Evolutionary conservation across 768 basidiomycete genomes (phyloP), one percentile per base, ranked within the genome.

Genomic region (Pleurotus tuoliensis): DNA sequence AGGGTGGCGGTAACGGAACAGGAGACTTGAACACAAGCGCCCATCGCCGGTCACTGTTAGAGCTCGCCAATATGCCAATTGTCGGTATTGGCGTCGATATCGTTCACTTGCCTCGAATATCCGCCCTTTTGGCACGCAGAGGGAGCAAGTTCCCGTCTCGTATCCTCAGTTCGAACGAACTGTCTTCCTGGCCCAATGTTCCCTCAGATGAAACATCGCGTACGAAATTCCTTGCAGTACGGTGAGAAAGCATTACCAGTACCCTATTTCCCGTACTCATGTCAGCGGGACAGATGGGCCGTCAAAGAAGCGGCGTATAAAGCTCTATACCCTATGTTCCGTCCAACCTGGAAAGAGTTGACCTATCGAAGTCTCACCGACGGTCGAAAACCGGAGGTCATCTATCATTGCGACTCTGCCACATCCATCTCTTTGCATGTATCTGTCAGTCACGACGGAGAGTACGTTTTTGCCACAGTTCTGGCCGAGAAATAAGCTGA

Each of bases 221-320:
- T 37, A 70, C 71, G 5, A 78, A 73, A 12, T 93, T 84, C 65
- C 72, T 94, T 16, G 87, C 84, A 30, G 88, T 92, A 39, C 80
- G 92, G 92, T 92, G 66, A 18, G 82, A 20, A 49, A 37, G 51
- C 12, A 27, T 8, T 27, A 24, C 48, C 2, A 20, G 20, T 30
- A 11, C 12, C 4, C 16, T 18, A 13, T 30, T 12, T 22, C 20
- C 16, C 60, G 48, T 37, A 63, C 24, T 59, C 24, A 55, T 57
- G 15, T 25, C 43, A 47, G 16, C 24, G 62, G 94, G 4, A 34
- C 30, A 34, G 92, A 13, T 94, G 90, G 90, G 76, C 83, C 30
- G 80, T 89, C 16, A 94, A 94, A 62, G 92, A 94, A 69, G 89
- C 92, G 0, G 84, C 86, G 0, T 94, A 93, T 73, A 94, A 94